Base-by-base conservation (phyloP, 2,329 filamentous ascomycete species). In the Colletotrichum godetiae region DNA sequence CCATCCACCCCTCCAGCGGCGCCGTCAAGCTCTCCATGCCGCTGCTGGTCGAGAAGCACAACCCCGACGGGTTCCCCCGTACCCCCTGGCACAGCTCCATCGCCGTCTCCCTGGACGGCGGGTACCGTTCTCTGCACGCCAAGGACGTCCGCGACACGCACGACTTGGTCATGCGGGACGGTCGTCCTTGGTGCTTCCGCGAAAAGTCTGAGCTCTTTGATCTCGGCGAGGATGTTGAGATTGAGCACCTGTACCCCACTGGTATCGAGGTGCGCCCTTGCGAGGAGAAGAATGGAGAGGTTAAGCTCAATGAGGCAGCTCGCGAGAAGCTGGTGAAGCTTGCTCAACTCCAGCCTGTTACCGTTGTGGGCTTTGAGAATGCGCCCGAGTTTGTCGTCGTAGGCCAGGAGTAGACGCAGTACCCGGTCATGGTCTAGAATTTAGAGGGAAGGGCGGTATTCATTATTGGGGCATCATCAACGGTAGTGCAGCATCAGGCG, bases 11-110 rank as follows among this genome's bases (percentile, higher is more conserved):
- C 0, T 75, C 74, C 29, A 69, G 63, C 27, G 74, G 72, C 4
- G 72, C 72, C 22, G 74, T 68, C 68, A 77, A 76, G 63, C 68
- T 76, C 1, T 76, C 76, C 10, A 68, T 77, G 56, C 68, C 66
- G 13, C 71, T 77, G 7, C 31, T 77, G 2, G 78, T 79, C 42
- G 75, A 76, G 67, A 72, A 72, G 68, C 76, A 59, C 73, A 77
- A 67, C 59, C 59, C 72, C 6, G 75, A 75, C 6, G 69, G 68
- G 13, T 78, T 79, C 64, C 74, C 76, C 2, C 75, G 75, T 22
- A 76, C 80, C 0, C 82, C 82, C 2, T 83, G 82, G 82, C 81
- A 83, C 74, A 78, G 78, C 4, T 78, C 75, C 31, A 77, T 82
- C 10, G 81, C 80, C 1, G 80, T 82, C 19, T 81, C 74, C 1